phyloP scores from a whole-genome alignment of 2,329 filamentous ascomycete species.

The Plenodomus biglobosus region DNA sequence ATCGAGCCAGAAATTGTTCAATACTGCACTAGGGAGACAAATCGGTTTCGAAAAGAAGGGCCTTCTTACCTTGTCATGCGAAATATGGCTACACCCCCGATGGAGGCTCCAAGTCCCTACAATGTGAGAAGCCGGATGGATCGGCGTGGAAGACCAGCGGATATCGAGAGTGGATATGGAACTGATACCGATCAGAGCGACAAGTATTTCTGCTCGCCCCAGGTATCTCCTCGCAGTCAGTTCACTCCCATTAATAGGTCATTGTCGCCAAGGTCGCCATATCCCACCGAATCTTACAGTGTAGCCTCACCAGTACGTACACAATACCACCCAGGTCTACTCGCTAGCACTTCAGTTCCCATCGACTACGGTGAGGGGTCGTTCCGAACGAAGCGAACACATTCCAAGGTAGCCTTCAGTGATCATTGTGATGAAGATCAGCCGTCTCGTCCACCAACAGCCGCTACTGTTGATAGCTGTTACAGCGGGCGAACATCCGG shows the following conservation, averaged over 20 bases:
- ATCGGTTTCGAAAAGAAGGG: slow-evolving; percentile 39
- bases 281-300: slow-evolving; percentile 10
- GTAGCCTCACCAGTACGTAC: slow-evolving; percentile 13
- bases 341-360: slow-evolving; percentile 20
- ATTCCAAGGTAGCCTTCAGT: slow-evolving; percentile 24
- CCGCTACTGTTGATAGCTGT: slow-evolving; percentile 4
- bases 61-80: slow-evolving; percentile 13
- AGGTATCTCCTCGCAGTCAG: slow-evolving; percentile 43
- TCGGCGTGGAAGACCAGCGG: slow-evolving; percentile 17
- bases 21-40: slow-evolving; percentile 42
- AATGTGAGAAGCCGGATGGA: not conserved
- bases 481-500: slow-evolving; percentile 1
- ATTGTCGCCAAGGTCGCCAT: slow-evolving; percentile 14
- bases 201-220: slow-evolving; percentile 43
- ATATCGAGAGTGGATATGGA: slow-evolving; percentile 47
- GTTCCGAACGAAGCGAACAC: slow-evolving; percentile 29
- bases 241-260: slow-evolving; percentile 48
- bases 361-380: slow-evolving; percentile 2
- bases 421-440: slow-evolving; percentile 3
- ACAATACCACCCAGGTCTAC: slow-evolving; percentile 3
- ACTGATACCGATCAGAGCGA: slow-evolving; percentile 46
- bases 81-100: slow-evolving; percentile 15
- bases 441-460: slow-evolving; percentile 9
- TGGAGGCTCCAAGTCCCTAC: slow-evolving; percentile 7
- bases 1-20: slow-evolving; percentile 46